These are phyloP conservation scores for Volvox reticuliferus DNA, from an alignment of 139 green algal genomes.

Conservation along the genomic window DNA sequence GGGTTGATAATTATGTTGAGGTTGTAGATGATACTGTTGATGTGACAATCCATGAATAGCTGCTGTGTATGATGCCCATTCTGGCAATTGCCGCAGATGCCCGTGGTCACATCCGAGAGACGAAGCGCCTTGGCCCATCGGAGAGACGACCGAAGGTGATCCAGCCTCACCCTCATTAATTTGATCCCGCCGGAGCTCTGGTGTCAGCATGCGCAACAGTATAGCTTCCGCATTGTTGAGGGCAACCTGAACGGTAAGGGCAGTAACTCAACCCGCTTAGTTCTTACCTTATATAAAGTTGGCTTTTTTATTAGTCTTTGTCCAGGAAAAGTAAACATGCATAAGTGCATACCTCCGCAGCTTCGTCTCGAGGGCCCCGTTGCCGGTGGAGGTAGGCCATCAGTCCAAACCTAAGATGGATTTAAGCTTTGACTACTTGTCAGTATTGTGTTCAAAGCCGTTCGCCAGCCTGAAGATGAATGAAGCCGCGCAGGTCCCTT, in stretches of 20 bases:
- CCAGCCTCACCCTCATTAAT: neutral
- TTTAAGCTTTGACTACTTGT: neutral
- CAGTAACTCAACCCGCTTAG: neutral
- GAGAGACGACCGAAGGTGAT: neutral
- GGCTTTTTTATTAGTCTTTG: neutral
- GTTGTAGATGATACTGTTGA: neutral
- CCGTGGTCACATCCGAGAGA: neutral
- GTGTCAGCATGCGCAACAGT: neutral
- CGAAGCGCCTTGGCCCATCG: neutral
- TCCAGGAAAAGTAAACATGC: neutral
- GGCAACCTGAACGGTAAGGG: neutral
- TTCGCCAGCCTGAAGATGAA: neutral
- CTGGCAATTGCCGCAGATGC: neutral
- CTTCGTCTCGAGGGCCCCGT: neutral
- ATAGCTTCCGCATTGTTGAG: neutral
- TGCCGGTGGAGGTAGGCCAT: neutral
- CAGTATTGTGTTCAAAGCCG: neutral
- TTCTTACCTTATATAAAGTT: neutral
- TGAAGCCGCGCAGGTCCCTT: neutral
- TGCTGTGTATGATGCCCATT: neutral
- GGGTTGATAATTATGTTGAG: neutral
- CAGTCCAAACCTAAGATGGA: neutral
- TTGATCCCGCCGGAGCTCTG: neutral
- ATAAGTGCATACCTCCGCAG: neutral
- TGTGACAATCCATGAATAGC: neutral